Conservation (phyloP, 148 eudicot species). For the Bassia scoparia region DNA sequence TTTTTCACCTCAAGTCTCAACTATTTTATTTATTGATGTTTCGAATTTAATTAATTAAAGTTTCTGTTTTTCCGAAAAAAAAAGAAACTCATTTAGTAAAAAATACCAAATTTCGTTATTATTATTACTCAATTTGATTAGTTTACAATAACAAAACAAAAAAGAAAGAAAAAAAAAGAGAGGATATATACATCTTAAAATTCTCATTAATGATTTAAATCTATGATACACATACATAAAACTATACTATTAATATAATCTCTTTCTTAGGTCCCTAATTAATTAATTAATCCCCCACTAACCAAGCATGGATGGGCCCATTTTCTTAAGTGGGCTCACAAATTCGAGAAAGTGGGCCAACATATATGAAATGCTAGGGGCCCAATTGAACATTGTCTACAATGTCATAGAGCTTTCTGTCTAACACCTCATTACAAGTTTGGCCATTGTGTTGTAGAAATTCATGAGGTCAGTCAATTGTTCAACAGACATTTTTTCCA, state of each 20-base stretch:
- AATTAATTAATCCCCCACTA: background rate
- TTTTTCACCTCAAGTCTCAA: too few species aligned
- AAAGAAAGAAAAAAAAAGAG: too few species aligned
- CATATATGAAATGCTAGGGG: background rate
- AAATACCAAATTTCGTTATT: too few species aligned
- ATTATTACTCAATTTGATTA: too few species aligned
- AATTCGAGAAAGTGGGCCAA: background rate
- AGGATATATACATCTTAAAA: too few species aligned
- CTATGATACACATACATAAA: background rate
- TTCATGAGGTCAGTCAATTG: conserved; percentile 53
- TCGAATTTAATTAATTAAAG: too few species aligned
- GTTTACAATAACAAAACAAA: too few species aligned
- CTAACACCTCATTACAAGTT: conserved; percentile 54
- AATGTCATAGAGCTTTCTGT: conserved; percentile 44
- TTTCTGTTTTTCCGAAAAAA: too few species aligned
- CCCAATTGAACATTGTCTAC: conserved; percentile 27
- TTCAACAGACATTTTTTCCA: conserved; percentile 60
- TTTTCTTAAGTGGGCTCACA: background rate
- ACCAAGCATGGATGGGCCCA: background rate
- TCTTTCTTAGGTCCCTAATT: background rate
- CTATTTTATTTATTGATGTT: too few species aligned
- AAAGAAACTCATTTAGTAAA: too few species aligned
- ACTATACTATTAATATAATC: too few species aligned
- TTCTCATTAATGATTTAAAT: too few species aligned
- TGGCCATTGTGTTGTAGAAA: conserved; percentile 69